Conservation (phyloP, 768 basidiomycete species). For the Amanita molliuscula region DNA sequence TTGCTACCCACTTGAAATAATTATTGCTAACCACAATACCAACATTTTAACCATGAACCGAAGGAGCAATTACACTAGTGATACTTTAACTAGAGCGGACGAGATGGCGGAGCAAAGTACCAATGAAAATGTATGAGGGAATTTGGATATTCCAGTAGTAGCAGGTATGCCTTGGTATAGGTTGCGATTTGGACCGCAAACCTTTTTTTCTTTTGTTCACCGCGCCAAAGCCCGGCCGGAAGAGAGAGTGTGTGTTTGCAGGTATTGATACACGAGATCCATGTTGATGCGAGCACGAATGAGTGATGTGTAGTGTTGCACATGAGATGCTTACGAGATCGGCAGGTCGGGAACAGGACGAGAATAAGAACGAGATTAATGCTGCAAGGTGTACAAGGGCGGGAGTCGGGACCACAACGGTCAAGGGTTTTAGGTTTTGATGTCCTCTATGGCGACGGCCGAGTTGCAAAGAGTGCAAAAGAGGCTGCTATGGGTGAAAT, state of each 20-base stretch:
- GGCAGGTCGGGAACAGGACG: neutral
- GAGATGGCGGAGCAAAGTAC: neutral
- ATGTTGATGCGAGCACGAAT: neutral
- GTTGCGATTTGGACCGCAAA: neutral
- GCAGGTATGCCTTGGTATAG: conserved; percentile 2
- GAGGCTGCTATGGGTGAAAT: neutral
- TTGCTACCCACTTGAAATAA: neutral
- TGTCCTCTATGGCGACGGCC: neutral
- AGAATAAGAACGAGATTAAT: neutral
- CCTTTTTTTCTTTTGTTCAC: neutral
- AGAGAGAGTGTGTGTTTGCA: neutral
- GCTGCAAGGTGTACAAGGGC: neutral
- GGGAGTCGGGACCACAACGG: neutral
- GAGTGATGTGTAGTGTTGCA: neutral
- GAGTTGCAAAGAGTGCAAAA: neutral
- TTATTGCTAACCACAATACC: neutral
- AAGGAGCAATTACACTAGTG: neutral
- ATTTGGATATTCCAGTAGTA: neutral
- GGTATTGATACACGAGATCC: neutral
- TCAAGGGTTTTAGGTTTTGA: neutral
- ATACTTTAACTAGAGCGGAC: neutral
- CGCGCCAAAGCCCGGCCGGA: neutral
- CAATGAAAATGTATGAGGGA: neutral
- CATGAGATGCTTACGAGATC: neutral
- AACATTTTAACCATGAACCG: no score